These are phyloP conservation scores for Barbarea vulgaris DNA, from an alignment of 345 rosid genomes.

Conservation along the genomic window DNA sequence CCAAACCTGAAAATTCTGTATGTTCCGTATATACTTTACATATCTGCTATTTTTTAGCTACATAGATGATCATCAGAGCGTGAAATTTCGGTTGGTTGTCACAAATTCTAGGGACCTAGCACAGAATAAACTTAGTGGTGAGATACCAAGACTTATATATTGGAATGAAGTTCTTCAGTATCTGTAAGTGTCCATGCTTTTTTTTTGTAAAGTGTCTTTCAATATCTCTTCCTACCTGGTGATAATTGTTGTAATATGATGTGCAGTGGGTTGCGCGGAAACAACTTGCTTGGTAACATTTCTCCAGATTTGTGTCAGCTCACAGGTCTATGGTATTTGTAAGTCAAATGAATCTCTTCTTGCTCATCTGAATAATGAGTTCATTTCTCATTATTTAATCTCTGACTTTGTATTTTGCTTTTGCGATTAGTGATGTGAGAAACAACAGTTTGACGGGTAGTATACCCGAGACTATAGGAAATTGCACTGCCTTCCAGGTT, in stretches of 20 bases:
- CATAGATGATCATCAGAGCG: not conserved
- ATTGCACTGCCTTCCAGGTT: slow-evolving; percentile 98
- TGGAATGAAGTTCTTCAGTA: slow-evolving; percentile 99
- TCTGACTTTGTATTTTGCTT: slow-evolving; percentile 19
- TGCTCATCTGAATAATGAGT: not conserved
- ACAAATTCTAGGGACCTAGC: slow-evolving; percentile 73
- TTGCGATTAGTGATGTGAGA: slow-evolving; percentile 73
- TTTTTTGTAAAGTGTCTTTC: slow-evolving; percentile 1
- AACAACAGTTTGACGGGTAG: slow-evolving; percentile 96
- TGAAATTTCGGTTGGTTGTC: not conserved
- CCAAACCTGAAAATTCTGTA: slow-evolving; percentile 89
- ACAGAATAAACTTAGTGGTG: slow-evolving; percentile 86
- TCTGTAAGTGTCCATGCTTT: slow-evolving; percentile 60
- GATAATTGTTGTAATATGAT: slow-evolving; percentile 10
- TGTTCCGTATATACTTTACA: slow-evolving; percentile 36
- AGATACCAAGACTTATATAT: slow-evolving; percentile 94
- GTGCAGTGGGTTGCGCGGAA: slow-evolving; percentile 84
- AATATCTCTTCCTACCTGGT: not conserved
- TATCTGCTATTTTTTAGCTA: not conserved
- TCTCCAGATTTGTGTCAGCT: slow-evolving; percentile 94
- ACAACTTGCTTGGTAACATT: slow-evolving; percentile 84
- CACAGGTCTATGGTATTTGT: slow-evolving; percentile 97
- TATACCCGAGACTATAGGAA: slow-evolving; percentile 89
- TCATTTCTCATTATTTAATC: not conserved
- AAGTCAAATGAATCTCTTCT: slow-evolving; percentile 49